Conservation (phyloP, 257 asterid genomes). For the Scutellaria barbata region DNA sequence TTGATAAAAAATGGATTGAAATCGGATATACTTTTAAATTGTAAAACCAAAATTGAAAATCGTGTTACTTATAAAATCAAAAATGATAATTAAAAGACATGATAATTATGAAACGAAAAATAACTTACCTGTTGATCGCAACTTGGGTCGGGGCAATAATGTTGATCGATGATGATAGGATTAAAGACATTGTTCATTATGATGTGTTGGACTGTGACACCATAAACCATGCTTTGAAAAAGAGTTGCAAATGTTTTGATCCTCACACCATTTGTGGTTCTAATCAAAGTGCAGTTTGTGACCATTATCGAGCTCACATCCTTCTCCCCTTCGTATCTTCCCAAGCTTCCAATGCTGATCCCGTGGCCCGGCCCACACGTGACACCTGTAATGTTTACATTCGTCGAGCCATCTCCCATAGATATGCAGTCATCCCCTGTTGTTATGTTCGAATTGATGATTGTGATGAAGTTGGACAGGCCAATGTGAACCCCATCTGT, state of each 20-base stretch:
- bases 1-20: too few relatives aligned
- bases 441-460: not conserved
- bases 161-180: slow-evolving; percentile 46
- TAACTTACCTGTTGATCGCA: not conserved
- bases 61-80: too few relatives aligned
- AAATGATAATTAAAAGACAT: too few relatives aligned
- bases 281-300: slow-evolving; percentile 19
- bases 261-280: slow-evolving; percentile 37
- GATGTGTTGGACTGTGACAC: slow-evolving; percentile 26
- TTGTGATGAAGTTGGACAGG: slow-evolving; percentile 19
- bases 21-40: too few relatives aligned
- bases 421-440: slow-evolving; percentile 53
- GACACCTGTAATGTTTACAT: slow-evolving; percentile 30
- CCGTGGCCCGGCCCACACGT: slow-evolving; percentile 51
- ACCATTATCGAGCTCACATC: slow-evolving; percentile 24
- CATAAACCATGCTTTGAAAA: not conserved
- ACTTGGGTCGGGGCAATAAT: slow-evolving; percentile 31
- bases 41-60: too few relatives aligned
- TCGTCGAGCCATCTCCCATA: slow-evolving; percentile 31
- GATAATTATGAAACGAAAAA: too few relatives aligned
- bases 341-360: slow-evolving; percentile 40
- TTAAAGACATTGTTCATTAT: slow-evolving; percentile 23
- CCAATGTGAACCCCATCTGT: slow-evolving; percentile 49
- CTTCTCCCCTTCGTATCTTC: slow-evolving; percentile 26
- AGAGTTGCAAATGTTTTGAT: slow-evolving; percentile 40